Evolutionary conservation across 2,329 filamentous ascomycete genomes (phyloP), one percentile per base, ranked within the genome.

Genomic region (Aspergillus jensenii): DNA sequence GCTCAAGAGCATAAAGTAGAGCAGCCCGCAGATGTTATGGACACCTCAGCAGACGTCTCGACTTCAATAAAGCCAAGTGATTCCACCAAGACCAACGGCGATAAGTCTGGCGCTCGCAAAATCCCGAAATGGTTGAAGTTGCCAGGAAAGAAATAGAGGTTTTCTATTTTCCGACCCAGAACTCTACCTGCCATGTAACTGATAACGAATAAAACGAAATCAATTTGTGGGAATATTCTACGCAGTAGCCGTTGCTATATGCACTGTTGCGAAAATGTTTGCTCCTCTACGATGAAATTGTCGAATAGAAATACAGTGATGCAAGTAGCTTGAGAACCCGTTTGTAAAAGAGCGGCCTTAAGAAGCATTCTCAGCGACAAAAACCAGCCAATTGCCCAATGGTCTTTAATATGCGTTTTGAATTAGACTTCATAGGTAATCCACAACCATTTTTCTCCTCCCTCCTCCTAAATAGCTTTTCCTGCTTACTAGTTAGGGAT

Each of bases 111-210:
- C 59, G 21, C 40, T 12, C 67, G 64, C 27, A 74, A 73, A 19
- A 62, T 87, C 65, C 88, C 89, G 19, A 91, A 90, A 72, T 91
- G 90, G 84, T 74, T 93, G 41, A 90, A 89, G 73, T 75, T 89
- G 55, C 80, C 86, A 31, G 85, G 85, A 7, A 92, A 90, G 82
- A 92, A 91, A 78, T 90, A 59, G 35, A 48, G 15, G 35, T 37
- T 37, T 37, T 37, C 12, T 5, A 6, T 15, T n/a, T n/a, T 37
- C 14, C 14, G 12, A 37, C 12, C 35, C 35, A 37, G 35, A 37
- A 6, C 12, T 37, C 6, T n/a, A 37, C 35, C 35, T 37, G 35
- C 15, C 14, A 15, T 37, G 14, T 37, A 37, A 37, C 6, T n/a
- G 5, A n/a, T 37, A 37, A n/a, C 35, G 35, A 37, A 37, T 37